phyloP scores from a whole-genome alignment of 768 basidiomycete genomes.

The Antrodiella citrinella region DNA sequence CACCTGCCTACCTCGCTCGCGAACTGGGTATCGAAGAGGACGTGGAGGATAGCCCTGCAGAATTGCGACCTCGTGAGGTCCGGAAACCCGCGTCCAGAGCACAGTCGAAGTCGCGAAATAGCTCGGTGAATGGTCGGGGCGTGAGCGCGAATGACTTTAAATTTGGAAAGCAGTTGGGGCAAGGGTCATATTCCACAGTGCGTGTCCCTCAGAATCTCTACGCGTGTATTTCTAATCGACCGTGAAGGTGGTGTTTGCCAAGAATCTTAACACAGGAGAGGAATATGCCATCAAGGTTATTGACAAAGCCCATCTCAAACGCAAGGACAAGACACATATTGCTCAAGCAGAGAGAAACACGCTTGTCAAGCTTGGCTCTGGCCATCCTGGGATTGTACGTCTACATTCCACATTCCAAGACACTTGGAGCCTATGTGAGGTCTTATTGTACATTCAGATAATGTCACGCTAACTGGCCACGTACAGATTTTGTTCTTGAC shows the following conservation, averaged over 20 bases:
- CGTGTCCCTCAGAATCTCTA: conserved; percentile 20
- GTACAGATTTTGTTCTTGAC: conserved; percentile 70
- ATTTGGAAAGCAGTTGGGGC: conserved; percentile 67
- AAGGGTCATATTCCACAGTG: conserved; percentile 79
- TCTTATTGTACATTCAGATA: neutral
- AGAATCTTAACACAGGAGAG: conserved; percentile 45
- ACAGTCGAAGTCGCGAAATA: conserved; percentile 33
- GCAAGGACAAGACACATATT: conserved; percentile 69
- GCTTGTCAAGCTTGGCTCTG: conserved; percentile 51
- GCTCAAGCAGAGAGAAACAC: conserved; percentile 79
- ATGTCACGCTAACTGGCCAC: neutral
- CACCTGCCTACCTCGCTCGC: conserved; percentile 51
- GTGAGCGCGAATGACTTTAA: conserved; percentile 56
- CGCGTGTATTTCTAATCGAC: neutral
- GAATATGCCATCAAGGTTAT: conserved; percentile 74
- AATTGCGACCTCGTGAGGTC: conserved; percentile 8
- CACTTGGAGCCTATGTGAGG: conserved; percentile 74
- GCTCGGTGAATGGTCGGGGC: conserved; percentile 34
- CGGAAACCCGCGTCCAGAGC: conserved; percentile 21
- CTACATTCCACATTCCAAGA: conserved; percentile 85
- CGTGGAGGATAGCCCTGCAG: conserved; percentile 12
- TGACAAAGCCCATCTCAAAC: conserved; percentile 75
- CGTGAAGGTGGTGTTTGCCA: conserved; percentile 49
- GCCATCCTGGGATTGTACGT: conserved; percentile 76
- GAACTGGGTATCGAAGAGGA: conserved; percentile 40